phyloP scores from a whole-genome alignment of 164 flowering plant species.

The Dillenia suffruticosa region DNA sequence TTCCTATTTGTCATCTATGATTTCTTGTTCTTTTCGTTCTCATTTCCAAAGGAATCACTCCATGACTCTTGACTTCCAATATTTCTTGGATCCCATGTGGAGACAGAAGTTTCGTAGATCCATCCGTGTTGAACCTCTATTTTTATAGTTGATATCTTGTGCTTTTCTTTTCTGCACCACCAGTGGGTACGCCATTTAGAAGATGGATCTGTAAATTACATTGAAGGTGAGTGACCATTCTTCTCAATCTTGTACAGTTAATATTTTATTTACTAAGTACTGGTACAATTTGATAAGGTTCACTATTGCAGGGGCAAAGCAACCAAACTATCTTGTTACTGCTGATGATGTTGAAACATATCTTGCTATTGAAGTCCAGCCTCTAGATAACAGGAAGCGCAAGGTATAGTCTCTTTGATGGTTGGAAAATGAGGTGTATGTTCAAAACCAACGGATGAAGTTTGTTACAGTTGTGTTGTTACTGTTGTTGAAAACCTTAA shows the following conservation, averaged over 20 bases:
- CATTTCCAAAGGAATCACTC: too few species aligned
- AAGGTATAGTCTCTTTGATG: constrained; percentile 44
- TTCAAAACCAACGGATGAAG: not conserved
- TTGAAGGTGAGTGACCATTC: constrained; percentile 52
- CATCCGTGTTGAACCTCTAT: too few species aligned
- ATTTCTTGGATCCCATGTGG: not conserved
- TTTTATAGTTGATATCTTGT: too few species aligned
- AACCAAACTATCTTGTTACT: constrained; percentile 82
- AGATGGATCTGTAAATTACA: constrained; percentile 89
- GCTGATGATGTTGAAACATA: constrained; percentile 94
- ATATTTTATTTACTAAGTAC: too few species aligned
- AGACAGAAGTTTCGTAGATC: too few species aligned
- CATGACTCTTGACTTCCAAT: too few species aligned
- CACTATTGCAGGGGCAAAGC: constrained; percentile 79
- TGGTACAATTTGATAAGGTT: not conserved
- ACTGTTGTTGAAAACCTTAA: not conserved
- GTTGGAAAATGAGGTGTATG: not conserved
- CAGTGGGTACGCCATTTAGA: constrained; percentile 96
- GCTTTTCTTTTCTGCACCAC: constrained; percentile 6
- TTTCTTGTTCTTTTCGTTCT: not conserved
- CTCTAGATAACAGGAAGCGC: constrained; percentile 88
- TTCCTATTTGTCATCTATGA: not conserved
- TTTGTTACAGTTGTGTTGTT: not conserved
- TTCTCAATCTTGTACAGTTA: not conserved
- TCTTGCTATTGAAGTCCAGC: constrained; percentile 96